Percentiles rank a stretch among this genome's conserved stretches.
phyloP scores from a whole-genome alignment of 805 yeast genomes.

The Nakazawaea ambrosiae region DNA sequence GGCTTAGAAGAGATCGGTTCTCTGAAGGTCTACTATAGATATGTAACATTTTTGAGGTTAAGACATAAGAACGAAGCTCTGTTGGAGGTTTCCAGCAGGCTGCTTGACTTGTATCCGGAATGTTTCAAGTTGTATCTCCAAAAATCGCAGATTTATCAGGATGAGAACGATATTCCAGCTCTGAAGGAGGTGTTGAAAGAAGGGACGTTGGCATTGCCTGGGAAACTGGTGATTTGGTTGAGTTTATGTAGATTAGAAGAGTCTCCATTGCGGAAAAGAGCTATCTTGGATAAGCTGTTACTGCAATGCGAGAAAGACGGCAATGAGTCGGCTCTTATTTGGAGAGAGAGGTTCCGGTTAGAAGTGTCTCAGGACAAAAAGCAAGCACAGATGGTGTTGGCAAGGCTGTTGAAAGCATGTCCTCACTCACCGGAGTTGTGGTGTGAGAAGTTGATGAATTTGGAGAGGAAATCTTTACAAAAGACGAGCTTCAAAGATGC shows the following conservation, averaged over 20 bases:
- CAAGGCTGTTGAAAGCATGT: constrained; percentile 49
- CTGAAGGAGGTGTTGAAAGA: constrained; percentile 41
- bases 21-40: constrained; percentile 56
- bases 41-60: constrained; percentile 44
- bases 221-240: constrained; percentile 46
- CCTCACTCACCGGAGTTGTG: constrained; percentile 60
- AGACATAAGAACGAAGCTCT: constrained; percentile 29
- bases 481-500: constrained; percentile 65
- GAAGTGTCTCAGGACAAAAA: constrained; percentile 42
- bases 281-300: constrained; percentile 63
- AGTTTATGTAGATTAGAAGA: constrained; percentile 42
- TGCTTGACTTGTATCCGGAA: constrained; percentile 39
- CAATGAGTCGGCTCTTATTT: constrained; percentile 43
- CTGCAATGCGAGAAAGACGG: constrained; percentile 40
- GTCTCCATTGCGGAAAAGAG: constrained; percentile 46
- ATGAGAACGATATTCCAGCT: constrained; percentile 20
- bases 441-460: constrained; percentile 48
- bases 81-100: constrained; percentile 33
- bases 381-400: constrained; percentile 48
- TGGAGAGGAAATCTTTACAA: constrained; percentile 41
- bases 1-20: constrained; percentile 32
- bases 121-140: constrained; percentile 53
- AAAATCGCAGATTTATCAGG: constrained; percentile 46
- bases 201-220: constrained; percentile 45
- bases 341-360: constrained; percentile 50